phyloP scores from a whole-genome alignment of 331 rosid species.

The Pyracantha coccinea region DNA sequence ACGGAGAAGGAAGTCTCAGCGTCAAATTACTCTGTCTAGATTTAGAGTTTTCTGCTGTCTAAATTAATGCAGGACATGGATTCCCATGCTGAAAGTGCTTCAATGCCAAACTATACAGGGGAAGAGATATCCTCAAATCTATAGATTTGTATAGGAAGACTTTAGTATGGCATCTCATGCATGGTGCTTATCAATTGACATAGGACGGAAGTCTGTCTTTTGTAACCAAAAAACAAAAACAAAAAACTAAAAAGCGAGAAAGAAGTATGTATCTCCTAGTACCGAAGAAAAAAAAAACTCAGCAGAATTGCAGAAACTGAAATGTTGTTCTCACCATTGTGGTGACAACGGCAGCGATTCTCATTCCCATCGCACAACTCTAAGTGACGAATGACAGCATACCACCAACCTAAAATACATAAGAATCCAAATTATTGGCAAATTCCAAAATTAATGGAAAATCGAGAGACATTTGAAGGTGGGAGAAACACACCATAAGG shows the following conservation, averaged over 20 bases:
- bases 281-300: not conserved
- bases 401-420: constrained; percentile 84
- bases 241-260: too few relatives aligned
- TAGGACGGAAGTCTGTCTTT: not conserved
- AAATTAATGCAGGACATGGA: not conserved
- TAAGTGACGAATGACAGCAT: constrained; percentile 64
- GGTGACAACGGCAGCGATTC: constrained; percentile 46
- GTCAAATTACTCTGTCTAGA: not conserved
- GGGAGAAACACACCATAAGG: constrained; percentile 59
- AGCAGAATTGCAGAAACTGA: not conserved
- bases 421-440: not conserved
- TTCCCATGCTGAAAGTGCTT: not conserved
- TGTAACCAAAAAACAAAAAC: too few relatives aligned
- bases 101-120: not conserved
- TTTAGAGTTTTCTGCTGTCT: not conserved
- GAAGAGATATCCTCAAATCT: not conserved
- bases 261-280: too few relatives aligned
- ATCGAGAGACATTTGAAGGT: not conserved
- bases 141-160: not conserved
- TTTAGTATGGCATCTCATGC: not conserved
- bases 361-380: constrained; percentile 40
- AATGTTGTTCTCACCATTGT: constrained; percentile 42
- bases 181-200: not conserved
- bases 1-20: not conserved
- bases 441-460: not conserved